These are phyloP conservation scores for Spirogloea muscicola DNA, from an alignment of 139 green algal genomes.

Conservation along the genomic window DNA sequence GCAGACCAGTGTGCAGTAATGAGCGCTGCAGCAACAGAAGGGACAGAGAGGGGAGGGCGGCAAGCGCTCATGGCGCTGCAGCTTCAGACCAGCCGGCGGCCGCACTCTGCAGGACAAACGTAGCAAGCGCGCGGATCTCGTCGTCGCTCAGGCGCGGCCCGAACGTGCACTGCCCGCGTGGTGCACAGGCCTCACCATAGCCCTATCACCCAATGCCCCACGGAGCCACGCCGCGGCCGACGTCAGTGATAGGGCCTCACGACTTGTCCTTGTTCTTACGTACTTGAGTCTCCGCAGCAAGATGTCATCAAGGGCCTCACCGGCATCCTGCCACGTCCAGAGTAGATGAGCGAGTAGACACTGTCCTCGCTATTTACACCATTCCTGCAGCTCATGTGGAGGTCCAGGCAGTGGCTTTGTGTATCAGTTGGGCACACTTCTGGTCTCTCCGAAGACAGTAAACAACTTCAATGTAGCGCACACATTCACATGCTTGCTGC, in stretches of 20 bases:
- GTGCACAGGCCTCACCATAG: constrained; percentile 70
- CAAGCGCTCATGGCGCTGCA: no score
- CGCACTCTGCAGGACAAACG: constrained; percentile 64
- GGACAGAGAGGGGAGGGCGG: no score
- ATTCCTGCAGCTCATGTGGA: no score
- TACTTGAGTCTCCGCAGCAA: neutral
- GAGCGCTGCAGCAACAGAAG: no score
- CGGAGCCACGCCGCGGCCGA: neutral
- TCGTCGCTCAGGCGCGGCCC: constrained; percentile 62
- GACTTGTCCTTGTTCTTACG: neutral
- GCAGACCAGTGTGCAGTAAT: no score
- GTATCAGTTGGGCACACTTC: no score
- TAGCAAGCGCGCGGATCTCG: constrained; percentile 58
- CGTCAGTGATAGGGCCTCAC: neutral
- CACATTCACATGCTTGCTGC: no score
- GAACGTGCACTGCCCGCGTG: constrained; percentile 77
- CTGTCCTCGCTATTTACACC: no score
- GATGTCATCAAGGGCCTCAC: neutral
- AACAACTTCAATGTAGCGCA: no score
- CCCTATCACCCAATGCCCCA: constrained; percentile 51
- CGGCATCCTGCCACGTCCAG: constrained; percentile 75
- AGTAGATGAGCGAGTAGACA: constrained; percentile 74
- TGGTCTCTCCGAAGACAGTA: no score
- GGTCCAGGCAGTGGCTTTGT: no score
- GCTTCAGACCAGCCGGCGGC: constrained; percentile 56